Evolutionary conservation across 2,329 filamentous ascomycete genomes (phyloP).

Genomic region (Gyromitra esculenta): DNA sequence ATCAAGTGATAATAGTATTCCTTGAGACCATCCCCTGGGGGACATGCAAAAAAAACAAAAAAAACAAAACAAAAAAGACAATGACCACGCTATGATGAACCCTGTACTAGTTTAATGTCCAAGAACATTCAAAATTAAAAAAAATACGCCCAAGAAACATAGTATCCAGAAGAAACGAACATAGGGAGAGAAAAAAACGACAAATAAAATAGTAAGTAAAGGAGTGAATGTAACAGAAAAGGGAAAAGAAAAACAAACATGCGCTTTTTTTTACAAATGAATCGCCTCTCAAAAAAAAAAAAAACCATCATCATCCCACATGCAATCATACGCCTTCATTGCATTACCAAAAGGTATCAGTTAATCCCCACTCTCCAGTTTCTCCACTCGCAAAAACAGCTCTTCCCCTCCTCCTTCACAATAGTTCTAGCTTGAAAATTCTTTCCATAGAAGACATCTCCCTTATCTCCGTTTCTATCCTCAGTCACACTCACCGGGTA

Average conservation of each 20-base stretch:
- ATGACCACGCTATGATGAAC: slow-evolving; percentile 29
- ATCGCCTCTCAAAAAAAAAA: not conserved
- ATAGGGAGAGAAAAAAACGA: not conserved
- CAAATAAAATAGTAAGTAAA: not conserved
- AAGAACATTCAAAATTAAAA: slow-evolving; percentile 17
- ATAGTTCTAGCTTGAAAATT: slow-evolving; percentile 66
- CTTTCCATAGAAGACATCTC: slow-evolving; percentile 57
- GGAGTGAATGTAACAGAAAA: not conserved
- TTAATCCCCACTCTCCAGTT: slow-evolving; percentile 61
- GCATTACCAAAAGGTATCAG: not conserved
- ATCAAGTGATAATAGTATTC: not conserved
- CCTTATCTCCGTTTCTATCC: slow-evolving; percentile 66
- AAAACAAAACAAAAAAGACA: slow-evolving; percentile 1
- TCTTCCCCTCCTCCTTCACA: slow-evolving; percentile 60
- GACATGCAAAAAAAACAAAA: not conserved
- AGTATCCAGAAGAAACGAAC: not conserved
- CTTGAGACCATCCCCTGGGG: not conserved
- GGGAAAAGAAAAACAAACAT: not conserved
- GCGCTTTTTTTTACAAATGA: slow-evolving; percentile 24
- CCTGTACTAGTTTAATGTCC: not conserved
- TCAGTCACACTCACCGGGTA: slow-evolving; percentile 70
- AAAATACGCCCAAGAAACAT: slow-evolving; percentile 2
- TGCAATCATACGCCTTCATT: slow-evolving; percentile 5
- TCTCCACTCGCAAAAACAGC: slow-evolving; percentile 70
- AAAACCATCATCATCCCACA: not conserved